Evolutionary conservation across 768 basidiomycete species (phyloP).

Genomic region (Gymnopilus junonius): DNA sequence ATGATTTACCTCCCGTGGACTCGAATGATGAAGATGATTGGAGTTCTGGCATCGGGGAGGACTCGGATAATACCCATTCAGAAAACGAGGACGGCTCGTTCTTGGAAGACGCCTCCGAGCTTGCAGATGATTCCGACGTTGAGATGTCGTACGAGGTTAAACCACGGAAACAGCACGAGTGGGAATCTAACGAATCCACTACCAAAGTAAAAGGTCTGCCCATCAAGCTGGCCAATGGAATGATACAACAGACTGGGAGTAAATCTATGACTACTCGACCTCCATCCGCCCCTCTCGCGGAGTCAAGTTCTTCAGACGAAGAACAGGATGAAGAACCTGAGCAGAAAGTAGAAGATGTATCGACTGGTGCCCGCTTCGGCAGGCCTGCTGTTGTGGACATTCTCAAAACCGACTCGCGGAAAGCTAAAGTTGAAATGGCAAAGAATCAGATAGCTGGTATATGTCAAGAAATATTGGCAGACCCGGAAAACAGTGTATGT

Average conservation of each 20-base stretch:
- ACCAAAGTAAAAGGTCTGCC: slow-evolving; percentile 69
- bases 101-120: slow-evolving; percentile 16
- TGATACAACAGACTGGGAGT: slow-evolving; percentile 62
- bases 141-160: slow-evolving; percentile 78
- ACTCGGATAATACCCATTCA: slow-evolving; percentile 24
- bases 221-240: slow-evolving; percentile 86
- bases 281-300: slow-evolving; percentile 29
- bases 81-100: slow-evolving; percentile 22
- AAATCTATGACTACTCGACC: slow-evolving; percentile 27
- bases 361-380: slow-evolving; percentile 89
- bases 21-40: slow-evolving; percentile 58
- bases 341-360: slow-evolving; percentile 63
- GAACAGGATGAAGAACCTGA: slow-evolving; percentile 25
- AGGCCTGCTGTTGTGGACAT: slow-evolving; percentile 78
- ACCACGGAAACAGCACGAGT: slow-evolving; percentile 54
- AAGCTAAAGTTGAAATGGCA: slow-evolving; percentile 70
- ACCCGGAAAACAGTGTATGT: slow-evolving; percentile 93
- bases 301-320: slow-evolving; percentile 37
- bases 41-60: slow-evolving; percentile 48
- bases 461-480: slow-evolving; percentile 92
- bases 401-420: slow-evolving; percentile 66
- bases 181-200: slow-evolving; percentile 51
- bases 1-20: slow-evolving; percentile 70
- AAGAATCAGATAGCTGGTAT: slow-evolving; percentile 94
- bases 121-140: slow-evolving; percentile 52